Evolutionary conservation across 345 rosid species (phyloP).

Genomic region (Geranium brycei): DNA sequence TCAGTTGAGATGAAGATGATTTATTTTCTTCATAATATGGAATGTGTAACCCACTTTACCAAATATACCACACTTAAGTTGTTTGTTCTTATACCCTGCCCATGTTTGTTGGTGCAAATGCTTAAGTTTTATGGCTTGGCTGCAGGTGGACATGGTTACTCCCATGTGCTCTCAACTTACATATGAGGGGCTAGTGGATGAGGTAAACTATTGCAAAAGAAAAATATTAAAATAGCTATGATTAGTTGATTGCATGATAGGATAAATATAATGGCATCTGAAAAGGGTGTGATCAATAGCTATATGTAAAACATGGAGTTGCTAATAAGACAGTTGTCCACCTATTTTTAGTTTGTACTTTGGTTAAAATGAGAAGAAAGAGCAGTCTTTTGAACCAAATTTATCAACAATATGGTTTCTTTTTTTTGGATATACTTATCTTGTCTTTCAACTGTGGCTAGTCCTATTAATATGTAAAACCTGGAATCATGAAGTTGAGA

Average conservation of each 20-base stretch:
- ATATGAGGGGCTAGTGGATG: slow-evolving; percentile 87
- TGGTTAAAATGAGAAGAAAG: neutral
- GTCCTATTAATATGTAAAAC: neutral
- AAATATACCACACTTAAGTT: neutral
- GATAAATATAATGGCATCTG: neutral
- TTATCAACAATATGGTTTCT: neutral
- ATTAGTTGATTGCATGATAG: neutral
- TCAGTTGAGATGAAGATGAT: neutral
- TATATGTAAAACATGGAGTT: neutral
- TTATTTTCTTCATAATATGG: neutral
- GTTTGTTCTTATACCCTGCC: neutral
- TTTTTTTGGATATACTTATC: neutral
- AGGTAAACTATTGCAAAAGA: slow-evolving; percentile 36
- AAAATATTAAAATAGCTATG: slow-evolving; percentile 1
- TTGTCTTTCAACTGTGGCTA: neutral
- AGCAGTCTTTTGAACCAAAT: neutral
- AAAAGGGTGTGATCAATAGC: neutral
- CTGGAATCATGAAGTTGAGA: neutral
- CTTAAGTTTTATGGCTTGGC: slow-evolving; percentile 3
- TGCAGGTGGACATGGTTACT: slow-evolving; percentile 92
- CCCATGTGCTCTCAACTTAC: slow-evolving; percentile 93
- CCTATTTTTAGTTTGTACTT: neutral
- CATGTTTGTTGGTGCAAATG: neutral
- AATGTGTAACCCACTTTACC: neutral
- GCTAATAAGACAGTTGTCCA: neutral